A percentile compares a stretch with the other conserved stretches of the same genome.
Evolutionary conservation across 768 basidiomycete species (phyloP).

Genomic region (Phanerochaete carnosa): DNA sequence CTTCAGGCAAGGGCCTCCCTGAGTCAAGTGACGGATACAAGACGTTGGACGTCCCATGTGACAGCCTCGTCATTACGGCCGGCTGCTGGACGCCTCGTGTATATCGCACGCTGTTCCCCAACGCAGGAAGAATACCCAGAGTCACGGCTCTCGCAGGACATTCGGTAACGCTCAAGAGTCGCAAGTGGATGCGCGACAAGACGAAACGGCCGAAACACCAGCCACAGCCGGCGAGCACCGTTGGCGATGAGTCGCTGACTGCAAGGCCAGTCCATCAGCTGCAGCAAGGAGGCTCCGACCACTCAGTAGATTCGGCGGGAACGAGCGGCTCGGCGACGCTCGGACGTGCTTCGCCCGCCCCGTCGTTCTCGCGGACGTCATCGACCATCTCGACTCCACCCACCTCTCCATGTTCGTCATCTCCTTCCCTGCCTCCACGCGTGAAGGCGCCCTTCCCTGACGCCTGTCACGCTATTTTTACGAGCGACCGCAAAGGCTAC

Average conservation of each 20-base stretch:
- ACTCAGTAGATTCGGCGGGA: background rate
- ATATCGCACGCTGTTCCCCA: constrained; percentile 29
- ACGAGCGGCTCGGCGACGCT: background rate
- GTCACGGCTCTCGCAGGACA: constrained; percentile 28
- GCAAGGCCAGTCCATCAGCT: background rate
- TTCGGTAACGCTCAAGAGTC: constrained; percentile 24
- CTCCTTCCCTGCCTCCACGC: background rate
- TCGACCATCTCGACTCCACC: background rate
- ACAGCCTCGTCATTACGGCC: constrained; percentile 32
- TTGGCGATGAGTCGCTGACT: background rate
- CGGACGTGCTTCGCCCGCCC: background rate
- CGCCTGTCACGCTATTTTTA: constrained; percentile 30
- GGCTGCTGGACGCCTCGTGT: constrained; percentile 36
- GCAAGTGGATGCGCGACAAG: constrained; percentile 18
- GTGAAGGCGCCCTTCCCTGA: background rate
- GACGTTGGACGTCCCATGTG: constrained; percentile 23
- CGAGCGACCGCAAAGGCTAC: constrained; percentile 25
- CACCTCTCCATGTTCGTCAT: background rate
- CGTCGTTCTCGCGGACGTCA: constrained; percentile 2
- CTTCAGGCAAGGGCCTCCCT: background rate
- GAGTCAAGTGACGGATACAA: background rate
- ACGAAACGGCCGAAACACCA: background rate
- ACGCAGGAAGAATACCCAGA: constrained; percentile 24
- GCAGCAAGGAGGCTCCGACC: background rate
- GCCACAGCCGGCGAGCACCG: background rate